These are phyloP conservation scores for Boletus tomentosulus DNA, from an alignment of 768 basidiomycete species.

Conservation along the genomic window DNA sequence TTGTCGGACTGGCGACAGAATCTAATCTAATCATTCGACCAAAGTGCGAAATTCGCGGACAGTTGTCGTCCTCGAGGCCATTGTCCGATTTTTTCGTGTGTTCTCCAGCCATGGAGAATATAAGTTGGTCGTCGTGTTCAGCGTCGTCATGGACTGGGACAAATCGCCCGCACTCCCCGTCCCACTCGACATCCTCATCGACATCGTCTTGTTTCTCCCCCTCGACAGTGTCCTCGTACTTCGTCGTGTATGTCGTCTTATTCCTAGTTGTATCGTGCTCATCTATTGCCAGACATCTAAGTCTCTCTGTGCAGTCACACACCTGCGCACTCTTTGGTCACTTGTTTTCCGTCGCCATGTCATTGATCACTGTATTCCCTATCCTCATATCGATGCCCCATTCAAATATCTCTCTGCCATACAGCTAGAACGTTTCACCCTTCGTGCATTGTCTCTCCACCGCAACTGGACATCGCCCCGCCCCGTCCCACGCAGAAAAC, in stretches of 20 bases:
- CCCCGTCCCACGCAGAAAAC: conserved; percentile 31
- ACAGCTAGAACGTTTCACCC: conserved; percentile 43
- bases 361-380: conserved; percentile 41
- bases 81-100: conserved; percentile 23
- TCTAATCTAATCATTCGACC: conserved; percentile 16
- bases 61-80: not conserved
- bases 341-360: conserved; percentile 40
- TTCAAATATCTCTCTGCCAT: conserved; percentile 33
- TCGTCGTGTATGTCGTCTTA: conserved; percentile 40
- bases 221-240: conserved; percentile 41
- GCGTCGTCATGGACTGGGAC: conserved; percentile 3
- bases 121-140: not conserved
- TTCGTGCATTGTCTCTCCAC: conserved; percentile 40
- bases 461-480: conserved; percentile 46
- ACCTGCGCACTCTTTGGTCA: conserved; percentile 49
- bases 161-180: no score
- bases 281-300: conserved; percentile 42
- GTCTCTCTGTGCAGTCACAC: conserved; percentile 38
- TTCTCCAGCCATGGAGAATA: not conserved
- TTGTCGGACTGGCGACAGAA: not conserved
- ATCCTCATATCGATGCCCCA: conserved; percentile 35
- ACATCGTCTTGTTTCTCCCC: conserved; percentile 43
- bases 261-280: not conserved
- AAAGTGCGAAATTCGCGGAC: conserved; percentile 21
- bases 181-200: conserved; percentile 48